Evolutionary conservation across 1,284 basidiomycete species (phyloP).

Genomic region (Cutaneotrichosporon sp.): DNA sequence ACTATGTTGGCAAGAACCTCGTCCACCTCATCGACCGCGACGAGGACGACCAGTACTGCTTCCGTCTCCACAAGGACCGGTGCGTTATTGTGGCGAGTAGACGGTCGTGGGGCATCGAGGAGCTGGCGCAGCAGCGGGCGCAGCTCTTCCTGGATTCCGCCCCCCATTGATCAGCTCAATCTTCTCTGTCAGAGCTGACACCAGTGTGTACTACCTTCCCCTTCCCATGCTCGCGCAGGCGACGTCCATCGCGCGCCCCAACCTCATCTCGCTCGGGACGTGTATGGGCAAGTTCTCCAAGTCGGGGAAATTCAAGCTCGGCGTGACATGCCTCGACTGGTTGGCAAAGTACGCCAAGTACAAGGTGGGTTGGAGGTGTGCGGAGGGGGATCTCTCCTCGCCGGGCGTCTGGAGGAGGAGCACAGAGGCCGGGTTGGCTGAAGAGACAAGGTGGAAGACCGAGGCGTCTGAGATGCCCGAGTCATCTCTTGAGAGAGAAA

Average conservation of each 20-base stretch:
- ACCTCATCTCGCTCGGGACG: constrained; percentile 89
- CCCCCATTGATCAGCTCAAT: neutral
- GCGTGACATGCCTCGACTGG: constrained; percentile 90
- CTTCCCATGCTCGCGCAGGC: constrained; percentile 89
- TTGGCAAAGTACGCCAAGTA: constrained; percentile 96
- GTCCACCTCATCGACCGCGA: constrained; percentile 55
- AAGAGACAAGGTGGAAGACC: too few relatives aligned
- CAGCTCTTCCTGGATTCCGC: neutral
- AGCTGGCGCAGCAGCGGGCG: neutral
- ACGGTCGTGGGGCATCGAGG: neutral
- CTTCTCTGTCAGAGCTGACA: neutral
- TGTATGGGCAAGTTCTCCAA: constrained; percentile 99
- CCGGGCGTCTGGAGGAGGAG: neutral
- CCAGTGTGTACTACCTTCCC: constrained; percentile 83
- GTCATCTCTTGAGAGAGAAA: too few relatives aligned
- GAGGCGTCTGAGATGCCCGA: too few relatives aligned
- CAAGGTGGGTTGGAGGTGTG: constrained; percentile 65
- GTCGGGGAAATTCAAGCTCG: constrained; percentile 95
- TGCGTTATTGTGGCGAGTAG: constrained; percentile 24
- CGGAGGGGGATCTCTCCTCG: neutral
- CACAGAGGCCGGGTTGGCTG: neutral
- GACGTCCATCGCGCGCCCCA: constrained; percentile 87
- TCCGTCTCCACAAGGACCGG: constrained; percentile 83
- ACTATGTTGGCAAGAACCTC: constrained; percentile 56
- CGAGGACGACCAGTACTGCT: constrained; percentile 65